Percentiles rank a stretch among this genome's conserved stretches.
phyloP scores from a whole-genome alignment of 495 filamentous ascomycete genomes.

The Cercophora sp. region DNA sequence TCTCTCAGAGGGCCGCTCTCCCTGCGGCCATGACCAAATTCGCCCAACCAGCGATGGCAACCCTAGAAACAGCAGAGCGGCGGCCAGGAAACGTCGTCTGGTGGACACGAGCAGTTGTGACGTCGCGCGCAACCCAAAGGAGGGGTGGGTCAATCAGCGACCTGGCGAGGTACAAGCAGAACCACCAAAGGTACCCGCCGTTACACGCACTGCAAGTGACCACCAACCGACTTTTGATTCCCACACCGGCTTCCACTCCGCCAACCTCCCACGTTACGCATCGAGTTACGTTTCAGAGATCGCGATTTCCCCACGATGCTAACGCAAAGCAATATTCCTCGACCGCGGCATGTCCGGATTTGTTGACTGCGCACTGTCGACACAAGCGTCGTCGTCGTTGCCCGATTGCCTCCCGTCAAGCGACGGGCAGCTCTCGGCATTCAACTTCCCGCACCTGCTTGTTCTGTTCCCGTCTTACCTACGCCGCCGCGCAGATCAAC shows the following conservation, averaged over 20 bases:
- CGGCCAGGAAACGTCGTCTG: neutral
- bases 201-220: too few species aligned
- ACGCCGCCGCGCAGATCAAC: neutral
- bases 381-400: neutral
- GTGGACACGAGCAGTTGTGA: neutral
- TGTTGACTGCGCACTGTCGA: neutral
- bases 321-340: neutral
- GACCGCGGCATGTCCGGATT: neutral
- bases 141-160: neutral
- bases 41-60: neutral
- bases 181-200: conserved; percentile 47
- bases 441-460: neutral
- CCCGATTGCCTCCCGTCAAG: neutral
- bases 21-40: too few species aligned
- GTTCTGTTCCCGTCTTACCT: neutral
- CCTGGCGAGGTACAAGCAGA: neutral
- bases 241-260: neutral
- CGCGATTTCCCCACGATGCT: too few species aligned
- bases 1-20: too few species aligned
- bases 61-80: neutral
- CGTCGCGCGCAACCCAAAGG: neutral
- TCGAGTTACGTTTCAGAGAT: too few species aligned
- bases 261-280: too few species aligned
- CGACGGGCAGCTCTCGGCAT: neutral
- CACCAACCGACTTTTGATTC: neutral